phyloP scores from a whole-genome alignment of 148 eudicot species.

The Spergularia marina region DNA sequence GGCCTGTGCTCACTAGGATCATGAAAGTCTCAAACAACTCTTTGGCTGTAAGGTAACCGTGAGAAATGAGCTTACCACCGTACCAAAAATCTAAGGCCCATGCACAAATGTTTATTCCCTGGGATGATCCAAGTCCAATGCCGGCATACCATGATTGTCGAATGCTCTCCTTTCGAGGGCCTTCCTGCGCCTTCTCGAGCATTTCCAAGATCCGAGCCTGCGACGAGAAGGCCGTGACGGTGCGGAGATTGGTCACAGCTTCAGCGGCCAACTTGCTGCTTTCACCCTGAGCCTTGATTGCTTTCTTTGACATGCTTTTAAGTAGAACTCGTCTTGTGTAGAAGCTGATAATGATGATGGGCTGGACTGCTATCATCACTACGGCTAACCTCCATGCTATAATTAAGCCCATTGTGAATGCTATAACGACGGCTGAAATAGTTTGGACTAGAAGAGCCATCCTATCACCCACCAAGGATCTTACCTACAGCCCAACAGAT shows the following conservation, averaged over 20 bases:
- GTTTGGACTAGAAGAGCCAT: slow-evolving; percentile 74
- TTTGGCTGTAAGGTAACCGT: slow-evolving; percentile 45
- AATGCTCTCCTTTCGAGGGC: slow-evolving; percentile 61
- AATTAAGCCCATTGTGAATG: slow-evolving; percentile 73
- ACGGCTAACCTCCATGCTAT: slow-evolving; percentile 81
- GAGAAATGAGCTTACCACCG: slow-evolving; percentile 64
- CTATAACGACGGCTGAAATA: slow-evolving; percentile 64
- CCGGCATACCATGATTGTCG: slow-evolving; percentile 81
- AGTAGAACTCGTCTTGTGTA: slow-evolving; percentile 64
- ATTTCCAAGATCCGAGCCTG: slow-evolving; percentile 60
- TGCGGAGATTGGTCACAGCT: slow-evolving; percentile 75
- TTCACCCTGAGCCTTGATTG: slow-evolving; percentile 67
- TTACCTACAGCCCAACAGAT: slow-evolving; percentile 45
- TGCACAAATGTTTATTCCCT: slow-evolving; percentile 50
- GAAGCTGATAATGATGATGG: slow-evolving; percentile 55
- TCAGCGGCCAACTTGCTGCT: slow-evolving; percentile 81
- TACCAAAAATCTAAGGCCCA: slow-evolving; percentile 92
- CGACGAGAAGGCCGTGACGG: slow-evolving; percentile 74
- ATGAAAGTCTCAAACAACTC: slow-evolving; percentile 66
- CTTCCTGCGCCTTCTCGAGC: slow-evolving; percentile 71
- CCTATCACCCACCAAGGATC: slow-evolving; percentile 85
- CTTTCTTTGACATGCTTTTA: slow-evolving; percentile 68
- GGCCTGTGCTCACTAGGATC: slow-evolving; percentile 80
- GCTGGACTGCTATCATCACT: slow-evolving; percentile 76
- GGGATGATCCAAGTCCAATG: slow-evolving; percentile 65